These are phyloP conservation scores for Angophora floribunda DNA, from an alignment of 345 rosid genomes.

Conservation along the genomic window DNA sequence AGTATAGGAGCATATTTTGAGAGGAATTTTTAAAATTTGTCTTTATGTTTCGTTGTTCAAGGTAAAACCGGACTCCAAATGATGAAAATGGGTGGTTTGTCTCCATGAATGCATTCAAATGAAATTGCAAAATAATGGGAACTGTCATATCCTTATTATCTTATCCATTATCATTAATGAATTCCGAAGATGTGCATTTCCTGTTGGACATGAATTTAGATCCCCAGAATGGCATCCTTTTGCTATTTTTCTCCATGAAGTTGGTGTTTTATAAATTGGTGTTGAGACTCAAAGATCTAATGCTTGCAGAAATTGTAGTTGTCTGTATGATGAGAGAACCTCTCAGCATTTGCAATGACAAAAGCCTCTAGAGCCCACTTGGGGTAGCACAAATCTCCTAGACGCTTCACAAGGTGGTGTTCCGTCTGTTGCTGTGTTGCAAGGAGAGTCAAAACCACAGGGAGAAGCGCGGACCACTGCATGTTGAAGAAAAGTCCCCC, in stretches of 20 bases:
- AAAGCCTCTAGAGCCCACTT: slow-evolving; percentile 87
- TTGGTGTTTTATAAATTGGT: neutral
- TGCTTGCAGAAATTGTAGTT: neutral
- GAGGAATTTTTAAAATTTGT: neutral
- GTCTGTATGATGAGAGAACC: slow-evolving; percentile 8
- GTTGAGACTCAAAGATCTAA: neutral
- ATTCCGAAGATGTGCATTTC: neutral
- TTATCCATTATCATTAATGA: neutral
- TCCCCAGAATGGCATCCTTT: neutral
- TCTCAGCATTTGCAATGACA: slow-evolving; percentile 66
- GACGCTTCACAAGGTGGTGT: slow-evolving; percentile 21
- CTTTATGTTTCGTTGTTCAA: neutral
- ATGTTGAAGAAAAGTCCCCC: neutral
- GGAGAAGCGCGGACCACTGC: slow-evolving; percentile 84
- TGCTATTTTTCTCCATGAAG: neutral
- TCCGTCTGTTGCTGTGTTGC: slow-evolving; percentile 53
- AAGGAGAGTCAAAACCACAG: slow-evolving; percentile 72
- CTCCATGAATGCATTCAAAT: neutral
- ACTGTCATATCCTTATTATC: neutral
- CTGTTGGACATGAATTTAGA: neutral
- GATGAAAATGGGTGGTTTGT: neutral
- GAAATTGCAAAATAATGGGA: neutral
- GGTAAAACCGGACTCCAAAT: neutral
- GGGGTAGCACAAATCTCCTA: slow-evolving; percentile 58
- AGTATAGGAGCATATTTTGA: neutral